phyloP scores from a whole-genome alignment of 2,329 filamentous ascomycete genomes.

The Immersiporthe knoxdaviesiana region DNA sequence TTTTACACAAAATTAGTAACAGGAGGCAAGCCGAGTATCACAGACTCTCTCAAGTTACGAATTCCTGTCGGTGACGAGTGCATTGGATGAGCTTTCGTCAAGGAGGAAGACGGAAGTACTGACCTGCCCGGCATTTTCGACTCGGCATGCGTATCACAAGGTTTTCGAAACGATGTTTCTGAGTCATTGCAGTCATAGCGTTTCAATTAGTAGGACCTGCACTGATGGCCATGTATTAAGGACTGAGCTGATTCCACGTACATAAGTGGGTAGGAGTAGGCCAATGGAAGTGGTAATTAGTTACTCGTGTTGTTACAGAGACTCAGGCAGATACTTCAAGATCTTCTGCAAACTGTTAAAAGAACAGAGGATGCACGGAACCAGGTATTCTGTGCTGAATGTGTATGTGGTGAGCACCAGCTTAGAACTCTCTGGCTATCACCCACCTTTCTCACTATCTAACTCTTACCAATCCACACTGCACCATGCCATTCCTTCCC shows the following conservation, averaged over 20 bases:
- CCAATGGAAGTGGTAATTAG: neutral
- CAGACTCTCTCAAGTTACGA: neutral
- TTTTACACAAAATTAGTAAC: neutral
- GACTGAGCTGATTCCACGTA: neutral
- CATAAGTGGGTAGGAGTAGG: neutral
- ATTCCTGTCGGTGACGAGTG: neutral
- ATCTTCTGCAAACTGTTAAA: neutral
- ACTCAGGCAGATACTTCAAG: neutral
- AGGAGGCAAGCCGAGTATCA: neutral
- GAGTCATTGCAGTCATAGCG: neutral
- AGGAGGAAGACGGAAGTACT: neutral
- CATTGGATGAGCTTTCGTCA: neutral
- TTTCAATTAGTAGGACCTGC: too few species aligned
- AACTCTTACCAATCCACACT: neutral
- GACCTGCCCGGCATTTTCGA: neutral
- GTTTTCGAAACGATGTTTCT: neutral
- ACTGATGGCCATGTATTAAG: too few species aligned
- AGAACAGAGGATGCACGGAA: neutral
- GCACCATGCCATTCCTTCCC: neutral
- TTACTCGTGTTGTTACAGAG: neutral
- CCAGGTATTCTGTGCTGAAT: neutral
- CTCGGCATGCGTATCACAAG: neutral
- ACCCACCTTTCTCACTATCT: neutral
- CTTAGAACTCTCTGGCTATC: neutral
- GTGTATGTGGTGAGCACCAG: neutral